Evolutionary conservation across 192 early-diverging fungal species (phyloP).

Genomic region (Piromyces sp.): DNA sequence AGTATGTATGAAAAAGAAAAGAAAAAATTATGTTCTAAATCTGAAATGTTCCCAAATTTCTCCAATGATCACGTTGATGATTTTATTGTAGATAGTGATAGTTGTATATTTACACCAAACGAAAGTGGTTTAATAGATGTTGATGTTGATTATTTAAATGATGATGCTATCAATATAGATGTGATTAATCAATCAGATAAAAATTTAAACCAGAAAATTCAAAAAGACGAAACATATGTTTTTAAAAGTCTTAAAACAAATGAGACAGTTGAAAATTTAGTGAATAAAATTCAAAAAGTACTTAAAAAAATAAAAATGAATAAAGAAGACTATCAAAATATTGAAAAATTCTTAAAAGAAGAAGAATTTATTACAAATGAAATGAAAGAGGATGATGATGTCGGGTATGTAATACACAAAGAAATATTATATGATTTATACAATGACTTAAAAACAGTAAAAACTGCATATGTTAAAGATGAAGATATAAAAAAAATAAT

Average conservation of each 20-base stretch:
- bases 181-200: not conserved
- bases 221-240: no score
- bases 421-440: not conserved
- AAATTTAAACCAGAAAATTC: not conserved
- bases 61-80: not conserved
- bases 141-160: not conserved
- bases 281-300: not conserved
- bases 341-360: not conserved
- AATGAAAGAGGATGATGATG: not conserved
- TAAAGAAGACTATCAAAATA: not conserved
- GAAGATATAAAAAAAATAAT: not conserved
- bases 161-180: no score
- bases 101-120: not conserved
- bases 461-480: not conserved
- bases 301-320: not conserved
- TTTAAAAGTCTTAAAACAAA: not conserved
- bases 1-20: not conserved
- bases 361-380: not conserved
- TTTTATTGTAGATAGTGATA: not conserved
- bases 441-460: not conserved
- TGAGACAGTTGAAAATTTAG: not conserved
- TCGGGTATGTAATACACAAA: not conserved
- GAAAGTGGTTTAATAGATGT: not conserved
- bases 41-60: not conserved
- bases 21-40: not conserved